phyloP scores from a whole-genome alignment of 1,284 basidiomycete genomes.

The Microbotryum saponariae region DNA sequence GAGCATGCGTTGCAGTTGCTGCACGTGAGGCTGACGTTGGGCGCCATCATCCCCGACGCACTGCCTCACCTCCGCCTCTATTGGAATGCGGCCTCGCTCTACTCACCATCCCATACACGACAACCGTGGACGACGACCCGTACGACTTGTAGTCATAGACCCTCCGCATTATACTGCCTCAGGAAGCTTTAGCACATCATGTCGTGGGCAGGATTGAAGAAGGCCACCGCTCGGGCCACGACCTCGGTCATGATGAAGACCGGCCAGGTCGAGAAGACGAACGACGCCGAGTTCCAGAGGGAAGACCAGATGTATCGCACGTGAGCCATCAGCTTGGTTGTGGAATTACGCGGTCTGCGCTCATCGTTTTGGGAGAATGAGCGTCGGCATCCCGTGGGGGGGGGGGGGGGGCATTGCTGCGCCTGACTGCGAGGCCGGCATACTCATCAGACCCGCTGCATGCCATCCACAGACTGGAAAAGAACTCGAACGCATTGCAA shows the following conservation, averaged over 20 bases:
- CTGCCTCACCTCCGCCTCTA: no score
- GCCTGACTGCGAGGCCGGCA: not conserved
- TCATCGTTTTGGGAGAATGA: not conserved
- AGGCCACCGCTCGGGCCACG: conserved; percentile 47
- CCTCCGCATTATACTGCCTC: no score
- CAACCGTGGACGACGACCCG: no score
- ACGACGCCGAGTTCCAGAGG: conserved; percentile 86
- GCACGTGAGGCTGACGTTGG: no score
- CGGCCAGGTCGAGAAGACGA: conserved; percentile 81
- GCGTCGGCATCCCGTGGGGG: not conserved
- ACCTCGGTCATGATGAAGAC: conserved; percentile 59
- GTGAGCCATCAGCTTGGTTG: conserved; percentile 49
- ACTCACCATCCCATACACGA: no score
- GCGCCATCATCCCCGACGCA: no score
- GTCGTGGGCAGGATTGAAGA: conserved; percentile 25
- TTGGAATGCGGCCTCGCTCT: no score
- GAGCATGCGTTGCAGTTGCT: no score
- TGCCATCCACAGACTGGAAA: conserved; percentile 63
- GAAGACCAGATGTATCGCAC: conserved; percentile 84
- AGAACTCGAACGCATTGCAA: conserved; percentile 82
- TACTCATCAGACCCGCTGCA: not conserved
- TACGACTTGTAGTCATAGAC: no score
- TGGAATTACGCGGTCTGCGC: not conserved
- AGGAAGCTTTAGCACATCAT: not conserved
- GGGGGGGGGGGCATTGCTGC: not conserved